These are phyloP conservation scores for Phytophthora hibernalis DNA, from an alignment of 352 stramenopile genomes.

Conservation along the genomic window DNA sequence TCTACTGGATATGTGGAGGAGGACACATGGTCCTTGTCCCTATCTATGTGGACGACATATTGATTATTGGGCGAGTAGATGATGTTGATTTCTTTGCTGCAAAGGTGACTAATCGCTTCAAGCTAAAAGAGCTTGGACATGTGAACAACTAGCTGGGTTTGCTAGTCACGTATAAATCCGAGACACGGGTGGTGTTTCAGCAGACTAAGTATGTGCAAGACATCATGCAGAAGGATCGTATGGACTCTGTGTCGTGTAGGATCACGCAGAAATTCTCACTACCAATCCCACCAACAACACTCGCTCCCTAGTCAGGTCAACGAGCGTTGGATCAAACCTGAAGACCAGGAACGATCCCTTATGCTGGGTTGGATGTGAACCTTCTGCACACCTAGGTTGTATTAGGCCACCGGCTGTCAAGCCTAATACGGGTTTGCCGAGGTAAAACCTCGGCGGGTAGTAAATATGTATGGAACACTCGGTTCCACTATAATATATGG, in stretches of 20 bases:
- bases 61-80: slow-evolving; percentile 3
- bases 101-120: slow-evolving; percentile 4
- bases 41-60: slow-evolving; percentile 13
- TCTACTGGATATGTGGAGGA: slow-evolving; percentile 19
- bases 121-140: slow-evolving; percentile 7
- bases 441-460: too few relatives aligned
- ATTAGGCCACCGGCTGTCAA: too few relatives aligned
- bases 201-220: slow-evolving; percentile 25
- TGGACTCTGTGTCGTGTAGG: slow-evolving; percentile 1
- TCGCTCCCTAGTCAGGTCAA: too few relatives aligned
- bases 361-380: too few relatives aligned
- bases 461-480: too few relatives aligned
- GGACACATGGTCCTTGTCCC: background rate
- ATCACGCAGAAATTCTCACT: too few relatives aligned
- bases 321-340: too few relatives aligned
- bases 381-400: too few relatives aligned
- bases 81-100: slow-evolving; percentile 11
- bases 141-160: slow-evolving; percentile 21
- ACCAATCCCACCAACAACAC: too few relatives aligned
- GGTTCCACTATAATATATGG: too few relatives aligned
- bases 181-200: slow-evolving; percentile 9
- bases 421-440: too few relatives aligned
- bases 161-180: slow-evolving; percentile 6
- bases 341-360: too few relatives aligned
- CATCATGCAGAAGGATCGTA: slow-evolving; percentile 12